Evolutionary conservation across 768 basidiomycete genomes (phyloP).

Genomic region (Favolaschia claudopus): DNA sequence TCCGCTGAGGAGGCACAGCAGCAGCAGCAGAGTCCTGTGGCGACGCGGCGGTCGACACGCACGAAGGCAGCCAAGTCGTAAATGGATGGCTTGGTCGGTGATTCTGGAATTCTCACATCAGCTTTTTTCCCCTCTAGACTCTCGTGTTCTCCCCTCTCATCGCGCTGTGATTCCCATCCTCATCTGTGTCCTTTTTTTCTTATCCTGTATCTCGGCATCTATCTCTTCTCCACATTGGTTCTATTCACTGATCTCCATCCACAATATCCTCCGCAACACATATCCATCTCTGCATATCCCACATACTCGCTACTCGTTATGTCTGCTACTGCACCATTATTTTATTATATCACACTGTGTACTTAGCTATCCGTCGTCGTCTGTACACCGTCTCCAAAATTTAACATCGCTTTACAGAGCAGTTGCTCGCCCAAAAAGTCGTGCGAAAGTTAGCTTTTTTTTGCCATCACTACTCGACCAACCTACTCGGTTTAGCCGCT

Average conservation of each 20-base stretch:
- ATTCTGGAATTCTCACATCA: not conserved
- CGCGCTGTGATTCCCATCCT: too few species aligned
- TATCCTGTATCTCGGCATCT: not conserved
- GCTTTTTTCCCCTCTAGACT: not conserved
- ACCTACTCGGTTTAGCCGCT: too few species aligned
- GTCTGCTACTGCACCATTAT: not conserved
- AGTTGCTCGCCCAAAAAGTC: too few species aligned
- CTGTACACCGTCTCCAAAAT: too few species aligned
- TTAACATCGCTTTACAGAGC: too few species aligned
- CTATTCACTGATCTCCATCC: slow-evolving; percentile 6
- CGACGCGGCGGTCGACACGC: slow-evolving; percentile 19
- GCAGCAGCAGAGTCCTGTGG: too few species aligned
- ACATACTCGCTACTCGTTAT: not conserved
- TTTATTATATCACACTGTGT: too few species aligned
- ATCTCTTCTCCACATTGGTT: not conserved
- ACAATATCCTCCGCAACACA: not conserved
- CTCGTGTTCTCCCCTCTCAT: too few species aligned
- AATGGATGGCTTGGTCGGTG: slow-evolving; percentile 10
- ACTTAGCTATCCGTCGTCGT: too few species aligned
- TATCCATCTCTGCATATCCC: not conserved
- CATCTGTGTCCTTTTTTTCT: not conserved
- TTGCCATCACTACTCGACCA: too few species aligned
- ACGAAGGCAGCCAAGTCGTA: not conserved
- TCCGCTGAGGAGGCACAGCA: not conserved
- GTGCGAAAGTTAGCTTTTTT: too few species aligned